Conservation (phyloP, 208 protist genomes). For the Leptomonas pyrrhocoris region DNA sequence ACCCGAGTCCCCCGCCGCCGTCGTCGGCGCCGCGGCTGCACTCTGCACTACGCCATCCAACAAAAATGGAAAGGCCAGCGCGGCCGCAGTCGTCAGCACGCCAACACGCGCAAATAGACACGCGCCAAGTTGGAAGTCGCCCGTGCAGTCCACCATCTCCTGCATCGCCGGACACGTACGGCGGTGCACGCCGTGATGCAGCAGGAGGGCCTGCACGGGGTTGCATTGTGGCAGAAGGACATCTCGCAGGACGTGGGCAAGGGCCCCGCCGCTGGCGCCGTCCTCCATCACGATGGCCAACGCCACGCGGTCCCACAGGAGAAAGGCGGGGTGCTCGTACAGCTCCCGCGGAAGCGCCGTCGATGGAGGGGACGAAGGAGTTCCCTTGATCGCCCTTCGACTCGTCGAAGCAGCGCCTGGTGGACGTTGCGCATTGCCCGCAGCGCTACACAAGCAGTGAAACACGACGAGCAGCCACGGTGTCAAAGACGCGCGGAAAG, state of each 20-base stretch:
- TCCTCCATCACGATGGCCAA: slow-evolving; percentile 65
- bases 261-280: slow-evolving; percentile 22
- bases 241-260: slow-evolving; percentile 41
- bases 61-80: slow-evolving; percentile 30
- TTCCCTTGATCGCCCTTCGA: neutral
- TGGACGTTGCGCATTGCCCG: neutral
- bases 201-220: slow-evolving; percentile 59
- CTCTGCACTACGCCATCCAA: slow-evolving; percentile 20
- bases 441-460: slow-evolving; percentile 37
- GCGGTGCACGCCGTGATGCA: slow-evolving; percentile 62
- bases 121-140: slow-evolving; percentile 83
- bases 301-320: slow-evolving; percentile 83
- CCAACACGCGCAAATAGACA: slow-evolving; percentile 84
- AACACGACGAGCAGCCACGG: slow-evolving; percentile 79
- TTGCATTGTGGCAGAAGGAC: slow-evolving; percentile 50
- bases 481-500: slow-evolving; percentile 61
- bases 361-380: neutral
- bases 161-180: slow-evolving; percentile 69
- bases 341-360: slow-evolving; percentile 24
- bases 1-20: slow-evolving; percentile 2
- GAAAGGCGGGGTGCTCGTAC: slow-evolving; percentile 32
- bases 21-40: slow-evolving; percentile 10
- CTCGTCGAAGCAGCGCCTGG: neutral
- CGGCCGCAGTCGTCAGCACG: slow-evolving; percentile 37
- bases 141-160: slow-evolving; percentile 78